Conservation (phyloP, 1,139 yeast species). For the Blastobotrys persicus region DNA sequence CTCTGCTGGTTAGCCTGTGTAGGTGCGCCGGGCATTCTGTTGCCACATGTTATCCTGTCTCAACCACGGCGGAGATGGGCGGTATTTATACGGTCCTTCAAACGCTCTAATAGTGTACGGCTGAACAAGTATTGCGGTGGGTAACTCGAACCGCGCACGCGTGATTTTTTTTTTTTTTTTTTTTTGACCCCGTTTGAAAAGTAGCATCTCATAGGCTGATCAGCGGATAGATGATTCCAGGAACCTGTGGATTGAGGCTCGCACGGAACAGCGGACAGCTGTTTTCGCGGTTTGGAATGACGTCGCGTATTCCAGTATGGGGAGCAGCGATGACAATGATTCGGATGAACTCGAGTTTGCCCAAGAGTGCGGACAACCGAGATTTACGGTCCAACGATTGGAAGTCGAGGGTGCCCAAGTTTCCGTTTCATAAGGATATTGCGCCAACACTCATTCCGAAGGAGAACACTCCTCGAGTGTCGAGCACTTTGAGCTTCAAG, state of each 20-base stretch:
- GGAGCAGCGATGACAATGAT: not conserved
- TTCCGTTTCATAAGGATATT: constrained; percentile 64
- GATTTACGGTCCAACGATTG: constrained; percentile 34
- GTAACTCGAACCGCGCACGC: too few species aligned
- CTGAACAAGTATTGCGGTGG: too few species aligned
- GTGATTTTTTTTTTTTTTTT: too few species aligned
- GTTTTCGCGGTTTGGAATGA: not conserved
- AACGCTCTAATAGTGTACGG: too few species aligned
- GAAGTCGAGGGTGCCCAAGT: constrained; percentile 44
- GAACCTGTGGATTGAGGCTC: not conserved
- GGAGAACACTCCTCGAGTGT: constrained; percentile 55
- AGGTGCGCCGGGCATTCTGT: not conserved
- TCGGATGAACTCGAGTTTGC: constrained; percentile 23
- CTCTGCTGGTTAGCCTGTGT: not conserved
- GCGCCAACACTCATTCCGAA: constrained; percentile 67
- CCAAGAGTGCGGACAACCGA: constrained; percentile 28
- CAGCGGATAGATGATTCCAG: not conserved
- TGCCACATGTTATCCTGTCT: not conserved
- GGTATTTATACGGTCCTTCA: too few species aligned
- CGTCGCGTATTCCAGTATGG: not conserved
- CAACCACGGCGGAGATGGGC: too few species aligned
- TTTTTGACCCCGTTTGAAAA: too few species aligned
- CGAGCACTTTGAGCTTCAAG: constrained; percentile 55
- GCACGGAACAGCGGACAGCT: constrained; percentile 1
- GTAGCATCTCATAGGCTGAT: not conserved